Base-by-base conservation (phyloP, 2,329 filamentous ascomycete species). In the Emergomyces orientalis region DNA sequence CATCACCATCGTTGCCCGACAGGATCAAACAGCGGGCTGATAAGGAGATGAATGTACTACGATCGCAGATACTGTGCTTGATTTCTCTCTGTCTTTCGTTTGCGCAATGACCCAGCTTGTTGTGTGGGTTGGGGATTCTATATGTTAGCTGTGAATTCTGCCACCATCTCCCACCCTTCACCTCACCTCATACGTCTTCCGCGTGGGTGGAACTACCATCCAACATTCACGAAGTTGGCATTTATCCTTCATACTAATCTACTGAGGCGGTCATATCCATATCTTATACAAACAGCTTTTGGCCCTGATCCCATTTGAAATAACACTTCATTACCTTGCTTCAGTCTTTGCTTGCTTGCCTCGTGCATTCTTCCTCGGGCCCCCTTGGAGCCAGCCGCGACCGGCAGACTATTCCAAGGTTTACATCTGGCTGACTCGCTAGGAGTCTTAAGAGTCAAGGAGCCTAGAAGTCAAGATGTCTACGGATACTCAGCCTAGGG, bases 391-490 rank as follows among this genome's bases (percentile, higher is more conserved):
- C n/a, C n/a, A n/a, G n/a, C 13, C 41, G 3, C 41, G 41, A 43
- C 13, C 4, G 3, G 32, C 32, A 32, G 32, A 32, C 32, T 32
- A 32, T 32, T 32, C 32, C 32, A 32, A 43, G 13, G 4, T 43
- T 45, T 19, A 8, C 52, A n/a, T 37, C 52, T 34, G 1, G 32
- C 14, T 55, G 27, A 34, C 30, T 17, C 52, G 1, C 25, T 32
- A 59, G 56, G 14, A 25, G n/a, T 39, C 51, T 56, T 5, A 55
- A n/a, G 9, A 39, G 6, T 1, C 17, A 2, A 30, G 25, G 47
- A 52, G 37, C 22, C 1, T 27, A 49, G 45, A 49, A 49, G 22
- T 9, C 61, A 54, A 32, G 27, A 64, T 64, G 60, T 43, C 59
- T 14, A 41, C 49, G 6, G 49, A 55, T 60, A 45, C n/a, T 9